Conservation (phyloP, 1,284 basidiomycete species). For the Moesziomyces globuligerus region DNA sequence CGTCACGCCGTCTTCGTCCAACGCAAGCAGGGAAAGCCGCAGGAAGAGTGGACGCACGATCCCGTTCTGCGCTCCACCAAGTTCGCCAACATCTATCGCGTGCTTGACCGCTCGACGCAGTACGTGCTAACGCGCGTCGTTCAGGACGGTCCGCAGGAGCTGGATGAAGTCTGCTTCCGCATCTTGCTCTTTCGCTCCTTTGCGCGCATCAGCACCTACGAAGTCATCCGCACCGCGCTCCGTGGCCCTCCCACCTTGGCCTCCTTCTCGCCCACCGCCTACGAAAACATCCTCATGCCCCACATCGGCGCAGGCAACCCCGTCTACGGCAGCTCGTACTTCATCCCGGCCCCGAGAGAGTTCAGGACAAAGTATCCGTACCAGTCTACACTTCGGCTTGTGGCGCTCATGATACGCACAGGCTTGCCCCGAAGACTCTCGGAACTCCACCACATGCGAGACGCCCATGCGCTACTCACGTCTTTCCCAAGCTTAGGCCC, state of each 20-base stretch:
- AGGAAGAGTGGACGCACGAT: slow-evolving; percentile 67
- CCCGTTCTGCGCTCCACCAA: slow-evolving; percentile 70
- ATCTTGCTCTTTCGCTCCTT: slow-evolving; percentile 75
- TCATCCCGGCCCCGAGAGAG: slow-evolving; percentile 73
- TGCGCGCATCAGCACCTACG: slow-evolving; percentile 74
- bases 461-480: slow-evolving; percentile 73
- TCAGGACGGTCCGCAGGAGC: slow-evolving; percentile 73
- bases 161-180: slow-evolving; percentile 73
- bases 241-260: slow-evolving; percentile 72
- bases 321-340: slow-evolving; percentile 76
- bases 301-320: slow-evolving; percentile 67
- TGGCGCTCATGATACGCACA: slow-evolving; percentile 73
- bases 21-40: slow-evolving; percentile 11
- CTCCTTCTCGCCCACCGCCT: slow-evolving; percentile 71
- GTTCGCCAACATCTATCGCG: slow-evolving; percentile 76
- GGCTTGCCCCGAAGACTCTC: slow-evolving; percentile 70
- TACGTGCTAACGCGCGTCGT: slow-evolving; percentile 74
- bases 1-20: slow-evolving; percentile 29
- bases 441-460: slow-evolving; percentile 70
- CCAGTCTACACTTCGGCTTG: slow-evolving; percentile 72
- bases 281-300: slow-evolving; percentile 70
- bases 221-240: slow-evolving; percentile 71
- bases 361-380: slow-evolving; percentile 70
- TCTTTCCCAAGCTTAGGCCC: slow-evolving; percentile 74
- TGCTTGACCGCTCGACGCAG: slow-evolving; percentile 74